Percentiles rank a stretch among this genome's conserved stretches.
Conservation (phyloP, 2,329 filamentous ascomycete genomes). For the Fusarium armeniacum region DNA sequence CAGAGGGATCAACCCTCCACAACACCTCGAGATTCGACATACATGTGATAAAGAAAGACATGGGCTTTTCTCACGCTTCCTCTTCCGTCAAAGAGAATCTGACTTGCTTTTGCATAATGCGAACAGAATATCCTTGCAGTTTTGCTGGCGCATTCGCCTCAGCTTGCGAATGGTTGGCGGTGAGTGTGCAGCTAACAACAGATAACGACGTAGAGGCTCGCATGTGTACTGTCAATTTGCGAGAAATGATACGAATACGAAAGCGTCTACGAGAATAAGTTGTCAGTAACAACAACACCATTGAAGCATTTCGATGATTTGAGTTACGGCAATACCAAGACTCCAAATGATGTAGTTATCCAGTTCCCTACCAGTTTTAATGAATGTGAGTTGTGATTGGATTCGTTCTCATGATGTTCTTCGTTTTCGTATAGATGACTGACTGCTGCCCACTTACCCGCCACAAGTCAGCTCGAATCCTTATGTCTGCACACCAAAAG, state of each 20-base stretch:
- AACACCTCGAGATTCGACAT: constrained; percentile 3
- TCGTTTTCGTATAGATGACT: constrained; percentile 5
- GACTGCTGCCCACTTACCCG: neutral
- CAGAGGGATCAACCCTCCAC: constrained; percentile 19
- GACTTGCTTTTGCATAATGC: constrained; percentile 18
- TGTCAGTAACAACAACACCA: neutral
- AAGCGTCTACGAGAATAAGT: constrained; percentile 45
- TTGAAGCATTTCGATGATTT: neutral
- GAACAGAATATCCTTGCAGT: constrained; percentile 17
- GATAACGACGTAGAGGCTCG: constrained; percentile 18
- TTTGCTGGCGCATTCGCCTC: constrained; percentile 8
- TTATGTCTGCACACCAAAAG: neutral
- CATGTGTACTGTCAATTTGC: constrained; percentile 27
- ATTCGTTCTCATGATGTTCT: neutral
- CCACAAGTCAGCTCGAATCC: neutral
- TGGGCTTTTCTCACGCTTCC: constrained; percentile 9
- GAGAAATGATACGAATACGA: constrained; percentile 53
- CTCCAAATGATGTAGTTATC: no score
- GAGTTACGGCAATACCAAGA: neutral
- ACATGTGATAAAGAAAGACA: constrained; percentile 24
- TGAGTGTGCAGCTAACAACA: constrained; percentile 36
- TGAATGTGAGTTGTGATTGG: neutral
- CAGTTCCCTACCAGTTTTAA: no score
- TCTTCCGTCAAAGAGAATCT: neutral
- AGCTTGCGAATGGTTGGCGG: constrained; percentile 33